Base-by-base conservation (phyloP, 2,329 filamentous ascomycete genomes). In the Venturia pyrina region DNA sequence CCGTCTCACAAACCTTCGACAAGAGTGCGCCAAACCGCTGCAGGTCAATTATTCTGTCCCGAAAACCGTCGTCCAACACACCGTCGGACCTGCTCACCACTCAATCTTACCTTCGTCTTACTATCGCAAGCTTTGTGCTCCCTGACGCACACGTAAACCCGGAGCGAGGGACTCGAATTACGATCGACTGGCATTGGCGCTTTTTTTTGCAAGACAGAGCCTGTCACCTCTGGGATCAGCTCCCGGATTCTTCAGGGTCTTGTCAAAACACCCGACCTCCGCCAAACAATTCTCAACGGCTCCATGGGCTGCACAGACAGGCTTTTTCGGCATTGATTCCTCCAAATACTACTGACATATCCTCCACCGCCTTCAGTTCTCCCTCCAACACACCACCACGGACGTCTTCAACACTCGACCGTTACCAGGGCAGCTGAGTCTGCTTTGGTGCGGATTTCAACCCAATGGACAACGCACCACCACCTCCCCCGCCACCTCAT, bases 401-500 rank as follows among this genome's bases (percentile, higher is more conserved):
- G 28, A 11, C 50, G 24, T 34, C 24, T 57, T 19, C 24, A 5
- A 32, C 34, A 37, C 53, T 8, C 13, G 19, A 19, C 53, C 53
- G 53, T 59, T 11, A 17, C 53, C 53, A 37, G 53, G 32, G 53
- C 53, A 59, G 53, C 53, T 37, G 6, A 37, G 32, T 59, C 53
- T 34, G 28, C 32, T 59, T 59, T 59, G 53, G 53, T n/a, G 8
- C 53, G 28, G 17, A 10, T 28, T n/a, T 10, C 28, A 7, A 37
- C 8, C 32, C 53, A 40, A 65, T 65, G 63, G 63, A 65, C 63
- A 48, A 34, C 37, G 24, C 24, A 28, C 28, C 44, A 21, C 43
- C 48, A n/a, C 64, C 64, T 34, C 64, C 85, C 71, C 89, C 89
- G 41, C 92, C 92, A 74, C 91, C 91, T 69, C 92, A 96, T 79